Percentiles rank a stretch among this genome's conserved stretches.
Evolutionary conservation across 306 rosid genomes (phyloP).

Genomic region (Prunus salicina): DNA sequence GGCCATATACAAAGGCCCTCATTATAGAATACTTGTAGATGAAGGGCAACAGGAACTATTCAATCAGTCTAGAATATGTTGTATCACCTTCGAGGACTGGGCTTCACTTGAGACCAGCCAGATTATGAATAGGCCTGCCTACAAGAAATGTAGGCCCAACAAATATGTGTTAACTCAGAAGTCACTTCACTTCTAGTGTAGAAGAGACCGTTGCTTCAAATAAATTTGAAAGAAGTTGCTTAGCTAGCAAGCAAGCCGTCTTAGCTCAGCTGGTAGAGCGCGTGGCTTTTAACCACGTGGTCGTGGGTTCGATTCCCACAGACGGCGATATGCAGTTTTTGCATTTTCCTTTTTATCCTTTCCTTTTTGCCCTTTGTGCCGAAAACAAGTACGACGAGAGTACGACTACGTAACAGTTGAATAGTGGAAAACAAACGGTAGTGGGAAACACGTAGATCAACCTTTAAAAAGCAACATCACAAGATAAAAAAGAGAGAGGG

Average conservation of each 20-base stretch:
- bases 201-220: neutral
- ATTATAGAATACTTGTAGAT: too few species aligned
- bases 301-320: conserved; percentile 83
- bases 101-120: neutral
- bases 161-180: neutral
- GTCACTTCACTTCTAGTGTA: too few species aligned
- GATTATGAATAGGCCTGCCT: neutral
- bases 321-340: conserved; percentile 17
- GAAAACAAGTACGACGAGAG: neutral
- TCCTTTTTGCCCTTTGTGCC: neutral
- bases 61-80: too few species aligned
- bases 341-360: neutral
- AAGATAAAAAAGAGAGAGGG: neutral
- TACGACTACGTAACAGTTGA: neutral
- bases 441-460: conserved; percentile 15
- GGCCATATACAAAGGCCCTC: fast-evolving
- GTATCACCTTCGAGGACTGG: neutral
- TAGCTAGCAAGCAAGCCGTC: conserved; percentile 13
- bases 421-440: neutral
- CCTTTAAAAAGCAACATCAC: neutral
- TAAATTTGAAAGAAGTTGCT: fast-evolving
- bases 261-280: conserved; percentile 80
- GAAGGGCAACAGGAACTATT: too few species aligned
- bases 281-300: conserved; percentile 85
- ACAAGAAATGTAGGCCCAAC: neutral